phyloP scores from a whole-genome alignment of 2,329 filamentous ascomycete species.

The Pyricularia pennisetigena region DNA sequence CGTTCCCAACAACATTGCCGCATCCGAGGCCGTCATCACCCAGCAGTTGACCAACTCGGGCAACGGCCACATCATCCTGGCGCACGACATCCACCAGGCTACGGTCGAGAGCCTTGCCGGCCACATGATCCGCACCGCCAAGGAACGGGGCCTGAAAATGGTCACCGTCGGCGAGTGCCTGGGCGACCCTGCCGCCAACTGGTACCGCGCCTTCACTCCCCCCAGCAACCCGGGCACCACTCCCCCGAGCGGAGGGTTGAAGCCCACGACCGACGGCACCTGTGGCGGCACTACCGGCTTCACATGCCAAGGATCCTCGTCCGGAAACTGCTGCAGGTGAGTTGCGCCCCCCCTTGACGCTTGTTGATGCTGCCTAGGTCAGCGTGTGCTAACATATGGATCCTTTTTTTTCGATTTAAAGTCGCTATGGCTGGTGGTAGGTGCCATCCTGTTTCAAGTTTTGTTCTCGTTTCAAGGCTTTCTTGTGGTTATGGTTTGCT shows the following conservation, averaged over 20 bases:
- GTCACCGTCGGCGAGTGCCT: constrained; percentile 39
- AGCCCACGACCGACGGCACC: constrained; percentile 3
- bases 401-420: no score
- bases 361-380: no score
- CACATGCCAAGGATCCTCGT: constrained; percentile 7
- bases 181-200: constrained; percentile 31
- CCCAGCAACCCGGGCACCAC: background rate
- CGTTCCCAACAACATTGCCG: background rate
- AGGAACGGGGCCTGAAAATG: constrained; percentile 27
- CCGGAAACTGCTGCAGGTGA: constrained; percentile 3
- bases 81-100: constrained; percentile 34
- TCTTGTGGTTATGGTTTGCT: no score
- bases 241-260: background rate
- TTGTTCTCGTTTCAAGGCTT: no score
- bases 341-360: background rate
- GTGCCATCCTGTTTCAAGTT: no score
- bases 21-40: background rate
- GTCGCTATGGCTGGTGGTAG: constrained; percentile 7
- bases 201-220: constrained; percentile 28
- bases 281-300: constrained; percentile 2
- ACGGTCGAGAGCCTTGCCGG: constrained; percentile 31
- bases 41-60: background rate
- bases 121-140: constrained; percentile 29
- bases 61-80: constrained; percentile 12
- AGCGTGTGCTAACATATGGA: no score